Percentiles rank a stretch among this genome's conserved stretches.
Evolutionary conservation across 192 early-diverging fungal genomes (phyloP).

Genomic region (Coemansia sp.): DNA sequence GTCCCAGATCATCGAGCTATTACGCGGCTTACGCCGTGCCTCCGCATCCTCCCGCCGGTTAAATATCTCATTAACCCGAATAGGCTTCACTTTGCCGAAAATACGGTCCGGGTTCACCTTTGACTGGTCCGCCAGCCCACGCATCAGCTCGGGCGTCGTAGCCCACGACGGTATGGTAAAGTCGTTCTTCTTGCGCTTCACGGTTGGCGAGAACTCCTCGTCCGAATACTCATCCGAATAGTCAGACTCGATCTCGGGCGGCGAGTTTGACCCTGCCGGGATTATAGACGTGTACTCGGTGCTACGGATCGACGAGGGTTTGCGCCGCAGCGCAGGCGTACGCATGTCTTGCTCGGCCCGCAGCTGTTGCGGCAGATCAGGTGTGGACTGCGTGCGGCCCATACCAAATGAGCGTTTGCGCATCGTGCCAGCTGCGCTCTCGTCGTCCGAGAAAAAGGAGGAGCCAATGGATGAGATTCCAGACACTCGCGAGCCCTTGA

Average conservation of each 20-base stretch:
- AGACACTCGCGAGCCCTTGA: conserved; percentile 21
- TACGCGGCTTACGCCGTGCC: conserved; percentile 35
- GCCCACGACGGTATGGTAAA: conserved; percentile 50
- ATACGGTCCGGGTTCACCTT: conserved; percentile 50
- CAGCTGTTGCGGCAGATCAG: conserved; percentile 24
- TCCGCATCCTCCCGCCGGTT: conserved; percentile 20
- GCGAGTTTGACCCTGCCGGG: conserved; percentile 33
- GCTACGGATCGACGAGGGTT: conserved; percentile 16
- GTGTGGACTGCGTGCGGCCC: conserved; percentile 30
- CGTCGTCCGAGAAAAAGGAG: conserved; percentile 51
- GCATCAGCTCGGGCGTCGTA: conserved; percentile 48
- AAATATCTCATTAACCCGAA: conserved; percentile 53
- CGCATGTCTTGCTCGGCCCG: conserved; percentile 7
- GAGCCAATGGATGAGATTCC: conserved; percentile 44
- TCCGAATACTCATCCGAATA: conserved; percentile 55
- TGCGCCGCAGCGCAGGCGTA: conserved; percentile 9
- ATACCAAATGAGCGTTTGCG: conserved; percentile 9
- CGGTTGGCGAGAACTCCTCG: conserved; percentile 50
- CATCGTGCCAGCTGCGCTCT: conserved; percentile 12
- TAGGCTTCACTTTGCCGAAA: conserved; percentile 49
- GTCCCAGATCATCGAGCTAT: conserved; percentile 56
- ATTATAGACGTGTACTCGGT: conserved; percentile 48
- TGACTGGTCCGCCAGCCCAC: conserved; percentile 41
- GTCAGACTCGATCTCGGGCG: conserved; percentile 50
- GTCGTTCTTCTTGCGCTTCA: conserved; percentile 47